A percentile compares a stretch with the other conserved stretches of the same genome.
phyloP scores from a whole-genome alignment of 495 filamentous ascomycete species.

The Penicillium ochrochloron region DNA sequence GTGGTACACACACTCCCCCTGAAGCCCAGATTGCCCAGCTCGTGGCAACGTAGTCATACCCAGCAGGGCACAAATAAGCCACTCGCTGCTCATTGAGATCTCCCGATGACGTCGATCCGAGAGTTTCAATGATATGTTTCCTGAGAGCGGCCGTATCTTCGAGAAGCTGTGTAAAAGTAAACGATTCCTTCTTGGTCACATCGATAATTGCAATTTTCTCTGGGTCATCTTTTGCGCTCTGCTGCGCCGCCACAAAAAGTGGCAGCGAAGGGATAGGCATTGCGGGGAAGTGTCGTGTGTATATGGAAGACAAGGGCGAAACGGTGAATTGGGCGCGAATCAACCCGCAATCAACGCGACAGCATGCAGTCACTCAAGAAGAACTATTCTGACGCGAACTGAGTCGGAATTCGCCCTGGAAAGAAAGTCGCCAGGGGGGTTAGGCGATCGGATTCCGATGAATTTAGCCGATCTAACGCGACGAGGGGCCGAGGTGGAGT shows the following conservation, averaged over 20 bases:
- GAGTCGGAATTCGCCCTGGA: neutral
- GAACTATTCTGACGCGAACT: neutral
- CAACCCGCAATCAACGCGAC: neutral
- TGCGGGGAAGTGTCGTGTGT: neutral
- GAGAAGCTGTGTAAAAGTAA: constrained; percentile 80
- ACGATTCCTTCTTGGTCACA: constrained; percentile 67
- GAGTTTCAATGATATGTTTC: constrained; percentile 60
- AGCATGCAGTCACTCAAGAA: neutral
- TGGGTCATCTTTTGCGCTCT: constrained; percentile 61
- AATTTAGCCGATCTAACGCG: constrained; percentile 5
- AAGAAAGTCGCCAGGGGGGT: constrained; percentile 2
- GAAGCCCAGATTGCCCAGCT: constrained; percentile 50
- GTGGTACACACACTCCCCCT: constrained; percentile 48
- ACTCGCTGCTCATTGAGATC: constrained; percentile 75
- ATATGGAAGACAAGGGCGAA: neutral
- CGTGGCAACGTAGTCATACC: constrained; percentile 91
- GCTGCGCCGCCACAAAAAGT: constrained; percentile 66
- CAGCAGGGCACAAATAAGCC: constrained; percentile 84
- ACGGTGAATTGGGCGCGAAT: neutral
- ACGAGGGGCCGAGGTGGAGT: constrained; percentile 11
- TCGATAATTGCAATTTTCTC: constrained; percentile 75
- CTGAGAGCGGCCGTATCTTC: constrained; percentile 71
- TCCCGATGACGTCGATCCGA: constrained; percentile 43
- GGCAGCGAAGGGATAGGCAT: constrained; percentile 68
- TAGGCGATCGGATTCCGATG: constrained; percentile 14